Conservation (phyloP, 345 rosid genomes). For the Camelina laxa region DNA sequence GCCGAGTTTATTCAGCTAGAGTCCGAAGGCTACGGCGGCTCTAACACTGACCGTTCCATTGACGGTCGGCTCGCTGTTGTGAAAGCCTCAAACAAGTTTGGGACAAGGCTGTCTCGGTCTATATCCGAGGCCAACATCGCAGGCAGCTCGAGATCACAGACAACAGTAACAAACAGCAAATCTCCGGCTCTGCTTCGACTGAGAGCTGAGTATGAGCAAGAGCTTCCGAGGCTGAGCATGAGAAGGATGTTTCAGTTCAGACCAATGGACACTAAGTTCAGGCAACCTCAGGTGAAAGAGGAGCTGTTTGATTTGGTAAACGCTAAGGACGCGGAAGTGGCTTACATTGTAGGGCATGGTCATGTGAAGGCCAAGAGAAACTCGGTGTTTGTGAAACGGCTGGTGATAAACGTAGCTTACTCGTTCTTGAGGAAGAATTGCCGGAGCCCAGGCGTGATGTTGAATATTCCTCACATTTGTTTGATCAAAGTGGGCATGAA, state of each 20-base stretch:
- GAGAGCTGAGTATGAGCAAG: conserved; percentile 67
- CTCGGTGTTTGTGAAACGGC: conserved; percentile 71
- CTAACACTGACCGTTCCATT: conserved; percentile 53
- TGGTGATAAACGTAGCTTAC: conserved; percentile 70
- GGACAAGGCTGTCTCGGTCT: conserved; percentile 65
- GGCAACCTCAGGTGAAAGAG: conserved; percentile 66
- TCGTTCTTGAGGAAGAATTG: conserved; percentile 87
- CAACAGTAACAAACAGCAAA: conserved; percentile 60
- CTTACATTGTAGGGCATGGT: conserved; percentile 79
- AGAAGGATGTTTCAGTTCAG: conserved; percentile 60
- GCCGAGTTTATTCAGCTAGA: conserved; percentile 95
- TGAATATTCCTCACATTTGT: conserved; percentile 87
- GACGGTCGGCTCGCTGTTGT: conserved; percentile 86
- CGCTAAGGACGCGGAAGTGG: conserved; percentile 76
- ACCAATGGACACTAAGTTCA: conserved; percentile 61
- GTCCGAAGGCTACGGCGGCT: conserved; percentile 66
- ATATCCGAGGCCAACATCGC: conserved; percentile 49
- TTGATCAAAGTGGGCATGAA: conserved; percentile 94
- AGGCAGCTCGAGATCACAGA: conserved; percentile 51
- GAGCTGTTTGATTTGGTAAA: conserved; percentile 80
- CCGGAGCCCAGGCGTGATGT: conserved; percentile 70
- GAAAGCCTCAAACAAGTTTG: conserved; percentile 73
- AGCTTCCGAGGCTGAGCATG: conserved; percentile 53
- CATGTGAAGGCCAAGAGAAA: conserved; percentile 72
- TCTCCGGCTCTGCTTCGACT: conserved; percentile 63